Base-by-base conservation (phyloP, 352 stramenopile species). In the Phytophthora fragariae region DNA sequence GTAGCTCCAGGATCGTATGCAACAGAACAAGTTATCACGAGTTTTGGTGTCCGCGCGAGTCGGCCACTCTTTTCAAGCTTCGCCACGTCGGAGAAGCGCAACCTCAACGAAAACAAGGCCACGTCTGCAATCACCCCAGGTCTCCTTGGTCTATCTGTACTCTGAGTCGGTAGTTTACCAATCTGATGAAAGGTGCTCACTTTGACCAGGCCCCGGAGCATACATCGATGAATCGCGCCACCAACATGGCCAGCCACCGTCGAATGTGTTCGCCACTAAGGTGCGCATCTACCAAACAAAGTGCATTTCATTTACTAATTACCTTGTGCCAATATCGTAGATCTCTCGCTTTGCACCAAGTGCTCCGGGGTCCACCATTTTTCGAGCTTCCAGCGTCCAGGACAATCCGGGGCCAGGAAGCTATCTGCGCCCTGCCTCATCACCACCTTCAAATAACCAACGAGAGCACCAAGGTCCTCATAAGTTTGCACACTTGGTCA, bases 71-170 rank as follows among this genome's bases (percentile, higher is more conserved):
- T 90, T 62, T 93, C 88, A 12, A 89, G 84, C 37, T 94, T 94
- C 70, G 85, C 82, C 11, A 83, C 83, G 4, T 92, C 88, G 0
- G 77, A 92, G 65, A 86, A 91, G 65, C 80, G 85, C n/a, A 77
- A 90, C n/a, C 66, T 94, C 41, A 94, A 93, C 62, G 84, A 84
- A 64, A 93, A 94, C 68, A 92, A 84, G 57, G 91, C 85, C 5
- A 94, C 88, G 14, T 93, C 88, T 15, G 83, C 88, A 15, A 91
- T 89, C 62, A 94, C 86, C 0, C 88, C 88, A 62, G 88, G 81
- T 84, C 54, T 58, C 27, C 3, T 65, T 50, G 31, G 35, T 52
- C 27, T 9, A 19, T 8, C 3, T 67, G 8, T 9, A 24, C 4
- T 27, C 11, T 59, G 33, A 35, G 17, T 49, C 5, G 35, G 35